Percentiles rank a stretch among this genome's conserved stretches.
Conservation (phyloP, 371 early-diverging fungal species). For the Umbelopsis sp. region DNA sequence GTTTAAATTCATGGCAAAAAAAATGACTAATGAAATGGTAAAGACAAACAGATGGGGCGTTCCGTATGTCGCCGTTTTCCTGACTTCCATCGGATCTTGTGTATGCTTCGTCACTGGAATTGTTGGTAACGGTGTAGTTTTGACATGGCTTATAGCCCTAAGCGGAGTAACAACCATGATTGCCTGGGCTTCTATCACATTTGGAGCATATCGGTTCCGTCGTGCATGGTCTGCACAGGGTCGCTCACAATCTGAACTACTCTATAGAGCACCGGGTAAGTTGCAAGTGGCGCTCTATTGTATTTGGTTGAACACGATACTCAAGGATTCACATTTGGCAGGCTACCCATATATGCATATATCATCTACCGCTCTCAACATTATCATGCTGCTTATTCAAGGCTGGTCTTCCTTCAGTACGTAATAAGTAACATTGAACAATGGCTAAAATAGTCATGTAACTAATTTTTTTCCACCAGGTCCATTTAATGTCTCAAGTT, state of each 20-base stretch:
- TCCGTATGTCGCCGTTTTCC: constrained; percentile 14
- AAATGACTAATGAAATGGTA: not conserved
- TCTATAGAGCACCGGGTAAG: constrained; percentile 18
- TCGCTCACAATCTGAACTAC: constrained; percentile 1
- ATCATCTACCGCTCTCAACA: not conserved
- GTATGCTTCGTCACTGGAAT: constrained; percentile 15
- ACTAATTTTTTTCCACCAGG: not conserved
- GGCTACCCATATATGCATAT: constrained; percentile 20
- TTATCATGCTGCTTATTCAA: constrained; percentile 12
- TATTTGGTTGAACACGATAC: not conserved
- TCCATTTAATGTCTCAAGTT: constrained; percentile 10
- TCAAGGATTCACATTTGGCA: not conserved
- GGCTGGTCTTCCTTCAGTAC: constrained; percentile 20
- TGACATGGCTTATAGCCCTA: constrained; percentile 16
- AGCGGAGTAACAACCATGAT: constrained; percentile 20
- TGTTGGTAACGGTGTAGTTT: constrained; percentile 12
- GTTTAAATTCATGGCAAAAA: not conserved
- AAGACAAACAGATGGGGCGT: constrained; percentile 19
- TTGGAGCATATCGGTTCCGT: constrained; percentile 18
- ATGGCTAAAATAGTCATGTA: not conserved
- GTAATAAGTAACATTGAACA: not conserved
- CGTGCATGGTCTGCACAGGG: constrained; percentile 14
- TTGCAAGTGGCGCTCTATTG: not conserved
- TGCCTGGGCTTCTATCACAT: constrained; percentile 19
- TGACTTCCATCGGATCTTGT: constrained; percentile 19